Evolutionary conservation across 768 basidiomycete species (phyloP), one percentile per base, ranked within the genome.

Genomic region (Kwoniella sp.): DNA sequence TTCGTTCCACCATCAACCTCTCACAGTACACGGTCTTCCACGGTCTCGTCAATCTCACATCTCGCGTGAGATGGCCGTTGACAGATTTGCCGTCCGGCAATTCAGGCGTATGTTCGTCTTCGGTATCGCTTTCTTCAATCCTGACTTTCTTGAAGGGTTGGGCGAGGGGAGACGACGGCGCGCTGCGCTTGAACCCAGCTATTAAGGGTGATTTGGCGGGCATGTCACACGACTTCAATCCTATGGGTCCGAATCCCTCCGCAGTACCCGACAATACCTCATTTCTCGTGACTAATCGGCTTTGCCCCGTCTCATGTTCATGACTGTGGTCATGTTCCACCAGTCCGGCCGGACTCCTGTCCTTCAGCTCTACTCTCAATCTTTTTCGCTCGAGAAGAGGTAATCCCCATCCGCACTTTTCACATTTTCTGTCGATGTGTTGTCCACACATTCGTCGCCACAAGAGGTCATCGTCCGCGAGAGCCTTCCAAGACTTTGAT

Each of bases 1-100:
- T 99, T 52, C 93, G 87, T 81, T 97, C 96, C 48, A 99, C 86
- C 21, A 88, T 88, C 79, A 98, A 87, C n/a, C 96, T 88, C 79
- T 99, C 96, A 76, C 90, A 91, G 80, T 98, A 99, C 21, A 99
- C 95, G 68, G 90, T 88, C 79, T 99, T 99, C 96, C 96, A 99
- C 0, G 95, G 96, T 48, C 93, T 87, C 17, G 91, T 94, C 61
- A 68, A 53, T 40, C 76, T 59, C 15, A 71, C 60, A 40, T 74
- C 69, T 33, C 72, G 50, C 6, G 70, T 70, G 58, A 76, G 55
- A 37, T 33, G 44, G 12, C 59, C 62, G 26, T 50, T 61, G 8
- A 1, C 50, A 12, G 44, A 44, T 13, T 40, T 55, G 19, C 33
- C 9, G 33, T 44, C n/a, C 21, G 36, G 6, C 24, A 55, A 17